phyloP scores from a whole-genome alignment of 2,329 filamentous ascomycete genomes.

The Ceratocystis cubensis region DNA sequence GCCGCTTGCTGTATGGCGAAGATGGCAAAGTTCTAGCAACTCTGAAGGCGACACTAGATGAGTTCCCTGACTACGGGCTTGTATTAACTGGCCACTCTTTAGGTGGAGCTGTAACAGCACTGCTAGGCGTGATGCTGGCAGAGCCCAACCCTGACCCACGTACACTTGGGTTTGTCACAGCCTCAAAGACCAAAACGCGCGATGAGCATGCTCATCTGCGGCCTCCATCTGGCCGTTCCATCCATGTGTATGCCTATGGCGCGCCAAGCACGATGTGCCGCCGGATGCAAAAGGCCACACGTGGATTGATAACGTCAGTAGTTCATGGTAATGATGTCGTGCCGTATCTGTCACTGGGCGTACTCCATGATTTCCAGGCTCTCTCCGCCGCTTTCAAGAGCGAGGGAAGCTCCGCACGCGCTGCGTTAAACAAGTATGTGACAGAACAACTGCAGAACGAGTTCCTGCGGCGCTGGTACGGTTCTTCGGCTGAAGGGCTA shows the following conservation, averaged over 20 bases:
- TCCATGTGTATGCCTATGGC: constrained; percentile 70
- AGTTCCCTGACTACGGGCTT: constrained; percentile 56
- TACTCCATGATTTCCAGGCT: constrained; percentile 62
- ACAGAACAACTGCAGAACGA: constrained; percentile 53
- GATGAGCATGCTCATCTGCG: constrained; percentile 22
- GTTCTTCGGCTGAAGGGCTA: constrained; percentile 28
- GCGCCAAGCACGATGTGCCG: constrained; percentile 61
- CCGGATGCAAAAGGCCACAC: constrained; percentile 54
- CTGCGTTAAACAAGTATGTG: constrained; percentile 52
- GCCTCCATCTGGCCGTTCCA: constrained; percentile 51
- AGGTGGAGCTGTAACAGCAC: constrained; percentile 55
- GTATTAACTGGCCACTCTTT: constrained; percentile 58
- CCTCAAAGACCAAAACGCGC: constrained; percentile 30
- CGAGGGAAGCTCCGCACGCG: constrained; percentile 54
- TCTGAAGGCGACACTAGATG: constrained; percentile 51
- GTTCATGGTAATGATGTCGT: constrained; percentile 64
- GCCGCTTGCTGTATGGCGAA: constrained; percentile 52
- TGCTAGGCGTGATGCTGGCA: constrained; percentile 59
- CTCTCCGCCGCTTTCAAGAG: constrained; percentile 60
- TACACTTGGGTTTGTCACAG: constrained; percentile 48
- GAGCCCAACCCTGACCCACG: constrained; percentile 41
- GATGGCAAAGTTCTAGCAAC: constrained; percentile 55
- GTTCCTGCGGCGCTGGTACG: constrained; percentile 50
- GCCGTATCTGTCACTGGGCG: constrained; percentile 58
- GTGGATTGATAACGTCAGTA: constrained; percentile 61